Conservation (phyloP, 2,329 filamentous ascomycete species). For the Xylariaceae sp. region DNA sequence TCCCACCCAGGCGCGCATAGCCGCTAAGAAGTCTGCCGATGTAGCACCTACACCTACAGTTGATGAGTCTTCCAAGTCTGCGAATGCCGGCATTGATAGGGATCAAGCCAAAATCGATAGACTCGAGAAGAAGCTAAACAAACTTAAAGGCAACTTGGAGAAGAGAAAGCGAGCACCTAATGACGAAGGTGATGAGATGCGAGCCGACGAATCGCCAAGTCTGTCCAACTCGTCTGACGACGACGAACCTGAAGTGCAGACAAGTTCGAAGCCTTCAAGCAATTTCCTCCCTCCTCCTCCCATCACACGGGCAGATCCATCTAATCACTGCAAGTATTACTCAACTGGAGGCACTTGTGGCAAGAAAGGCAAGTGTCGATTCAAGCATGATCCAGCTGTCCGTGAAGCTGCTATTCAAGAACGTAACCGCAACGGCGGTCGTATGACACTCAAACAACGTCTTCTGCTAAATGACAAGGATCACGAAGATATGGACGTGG, state of each 20-base stretch:
- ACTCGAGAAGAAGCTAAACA: slow-evolving; percentile 59
- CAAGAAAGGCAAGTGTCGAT: slow-evolving; percentile 71
- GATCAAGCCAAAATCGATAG: slow-evolving; percentile 47
- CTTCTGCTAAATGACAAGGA: slow-evolving; percentile 63
- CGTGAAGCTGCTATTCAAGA: slow-evolving; percentile 59
- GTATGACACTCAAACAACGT: slow-evolving; percentile 61
- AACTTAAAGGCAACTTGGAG: slow-evolving; percentile 61
- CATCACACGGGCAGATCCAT: slow-evolving; percentile 53
- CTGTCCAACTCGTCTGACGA: slow-evolving; percentile 50
- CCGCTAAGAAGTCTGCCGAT: slow-evolving; percentile 54
- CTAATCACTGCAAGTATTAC: slow-evolving; percentile 66
- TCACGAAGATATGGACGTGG: slow-evolving; percentile 60
- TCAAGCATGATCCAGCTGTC: slow-evolving; percentile 60
- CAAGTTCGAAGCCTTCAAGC: slow-evolving; percentile 41
- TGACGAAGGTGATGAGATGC: slow-evolving; percentile 62
- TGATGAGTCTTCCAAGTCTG: slow-evolving; percentile 38
- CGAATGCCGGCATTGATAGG: slow-evolving; percentile 46
- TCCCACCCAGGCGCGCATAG: slow-evolving; percentile 68
- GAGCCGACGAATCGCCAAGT: slow-evolving; percentile 38
- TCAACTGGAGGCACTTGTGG: slow-evolving; percentile 63
- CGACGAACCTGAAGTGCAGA: slow-evolving; percentile 54
- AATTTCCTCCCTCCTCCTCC: slow-evolving; percentile 41
- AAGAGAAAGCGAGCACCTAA: slow-evolving; percentile 65
- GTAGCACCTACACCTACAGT: slow-evolving; percentile 55
- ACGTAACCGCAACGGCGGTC: slow-evolving; percentile 59